Evolutionary conservation across 1,139 yeast species (phyloP).

Genomic region (Taphrina populina): DNA sequence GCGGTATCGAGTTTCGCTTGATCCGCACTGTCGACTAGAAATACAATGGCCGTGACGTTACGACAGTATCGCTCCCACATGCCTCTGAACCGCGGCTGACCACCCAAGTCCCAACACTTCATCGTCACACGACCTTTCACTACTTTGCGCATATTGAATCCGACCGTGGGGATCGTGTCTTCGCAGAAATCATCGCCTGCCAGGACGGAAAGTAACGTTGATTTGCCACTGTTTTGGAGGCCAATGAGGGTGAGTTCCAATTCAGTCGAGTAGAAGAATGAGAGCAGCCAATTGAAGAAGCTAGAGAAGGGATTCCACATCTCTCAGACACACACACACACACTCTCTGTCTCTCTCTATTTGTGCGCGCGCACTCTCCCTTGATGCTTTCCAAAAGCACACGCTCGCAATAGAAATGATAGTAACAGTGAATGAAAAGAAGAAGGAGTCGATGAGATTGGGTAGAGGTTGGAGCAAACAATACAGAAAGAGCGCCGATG

Average conservation of each 20-base stretch:
- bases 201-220: conserved; percentile 45
- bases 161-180: conserved; percentile 49
- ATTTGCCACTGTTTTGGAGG: conserved; percentile 49
- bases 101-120: conserved; percentile 50
- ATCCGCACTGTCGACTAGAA: conserved; percentile 48
- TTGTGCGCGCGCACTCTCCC: no score
- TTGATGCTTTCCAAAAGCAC: no score
- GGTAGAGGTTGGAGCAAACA: no score
- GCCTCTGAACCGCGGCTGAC: conserved; percentile 48
- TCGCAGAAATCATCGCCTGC: conserved; percentile 46
- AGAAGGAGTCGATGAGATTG: no score
- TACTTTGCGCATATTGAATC: conserved; percentile 48
- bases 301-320: conserved; percentile 32
- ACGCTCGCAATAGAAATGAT: no score
- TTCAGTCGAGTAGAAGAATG: conserved; percentile 38
- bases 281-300: conserved; percentile 27
- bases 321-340: no score
- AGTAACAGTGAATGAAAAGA: no score
- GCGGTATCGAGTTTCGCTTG: conserved; percentile 43
- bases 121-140: conserved; percentile 47
- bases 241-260: conserved; percentile 47
- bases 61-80: conserved; percentile 50
- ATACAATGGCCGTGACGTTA: conserved; percentile 47
- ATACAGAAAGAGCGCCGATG: no score
- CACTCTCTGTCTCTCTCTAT: no score